Evolutionary conservation across 2,329 filamentous ascomycete genomes (phyloP), one percentile per base, ranked within the genome.

Genomic region (Aspergillus cejpii): DNA sequence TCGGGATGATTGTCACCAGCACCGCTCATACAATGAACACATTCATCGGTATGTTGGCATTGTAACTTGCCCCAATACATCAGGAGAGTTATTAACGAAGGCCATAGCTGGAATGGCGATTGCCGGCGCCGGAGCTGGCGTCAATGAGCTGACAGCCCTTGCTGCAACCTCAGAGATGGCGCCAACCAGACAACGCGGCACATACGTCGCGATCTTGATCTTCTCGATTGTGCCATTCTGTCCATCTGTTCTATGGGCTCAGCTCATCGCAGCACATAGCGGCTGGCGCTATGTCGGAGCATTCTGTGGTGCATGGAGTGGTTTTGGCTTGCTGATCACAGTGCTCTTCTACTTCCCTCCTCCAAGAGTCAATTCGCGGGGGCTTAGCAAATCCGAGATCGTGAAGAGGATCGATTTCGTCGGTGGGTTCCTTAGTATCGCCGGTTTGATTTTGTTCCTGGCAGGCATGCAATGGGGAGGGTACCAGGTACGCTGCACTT

Each of bases 121-220:
- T 50, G 74, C 81, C 7, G 83, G 83, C 1, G 68, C 79, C 5
- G 83, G 82, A 26, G 81, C 81, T 8, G 83, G 83, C 11, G 75
- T 85, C 48, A 81, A 81, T 52, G 82, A 85, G 61, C 68, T 86
- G 26, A 85, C 80, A 5, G 81, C 83, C 3, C 69, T 87, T 6
- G 81, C 83, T 21, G 83, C 76, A 26, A 83, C 81, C 1, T 79
- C 80, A 2, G 83, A 87, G 59, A 72, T 86, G 48, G 83, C 80
- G 0, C 83, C 83, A 1, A 78, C 78, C 15, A 70, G 75, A 14
- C 78, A 84, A 61, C 76, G 83, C 38, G 82, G 79, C 23, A 74
- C 74, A 56, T 84, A 84, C 56, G 76, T 84, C 19, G 76, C 77
- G 10, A 61, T 73, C 1, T 64, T 85, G 11, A 75, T 83, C 37